phyloP scores from a whole-genome alignment of 2,329 filamentous ascomycete species.

The Colletotrichum chrysophilum region DNA sequence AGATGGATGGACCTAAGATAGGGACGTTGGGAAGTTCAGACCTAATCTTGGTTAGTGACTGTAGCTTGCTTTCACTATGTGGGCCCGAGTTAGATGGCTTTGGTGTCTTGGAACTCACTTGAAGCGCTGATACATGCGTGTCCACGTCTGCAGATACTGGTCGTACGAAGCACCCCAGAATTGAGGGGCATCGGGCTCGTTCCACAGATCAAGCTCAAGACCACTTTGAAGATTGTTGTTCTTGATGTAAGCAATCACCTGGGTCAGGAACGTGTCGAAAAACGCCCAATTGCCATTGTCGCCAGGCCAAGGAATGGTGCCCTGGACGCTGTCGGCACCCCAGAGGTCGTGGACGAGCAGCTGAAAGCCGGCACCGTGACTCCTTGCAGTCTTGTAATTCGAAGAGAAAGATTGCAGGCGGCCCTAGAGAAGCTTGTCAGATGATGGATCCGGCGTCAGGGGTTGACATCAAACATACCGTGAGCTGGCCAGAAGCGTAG shows the following conservation, averaged over 20 bases:
- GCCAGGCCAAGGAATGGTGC: slow-evolving; percentile 10
- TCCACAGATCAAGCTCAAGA: slow-evolving; percentile 18
- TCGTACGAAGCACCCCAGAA: slow-evolving; percentile 13
- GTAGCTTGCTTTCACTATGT: too few relatives aligned
- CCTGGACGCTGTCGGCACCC: slow-evolving; percentile 12
- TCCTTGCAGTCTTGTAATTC: not conserved
- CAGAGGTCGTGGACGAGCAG: slow-evolving; percentile 12
- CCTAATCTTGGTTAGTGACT: not conserved
- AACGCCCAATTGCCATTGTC: slow-evolving; percentile 14
- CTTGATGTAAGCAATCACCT: not conserved
- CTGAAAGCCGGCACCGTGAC: not conserved
- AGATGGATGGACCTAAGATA: not conserved
- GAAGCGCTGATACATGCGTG: slow-evolving; percentile 1
- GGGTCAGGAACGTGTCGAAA: slow-evolving; percentile 3
- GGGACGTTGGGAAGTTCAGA: not conserved
- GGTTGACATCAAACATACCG: not conserved
- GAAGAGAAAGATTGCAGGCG: not conserved
- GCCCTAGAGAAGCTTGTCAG: not conserved
- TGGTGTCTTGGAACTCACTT: not conserved
- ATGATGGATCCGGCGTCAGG: not conserved
- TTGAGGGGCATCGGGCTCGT: slow-evolving; percentile 7
- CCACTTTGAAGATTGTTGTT: not conserved
- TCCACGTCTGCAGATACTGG: slow-evolving; percentile 13
- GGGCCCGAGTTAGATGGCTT: fast-evolving
- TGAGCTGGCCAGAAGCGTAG: not conserved